These are phyloP conservation scores for Candida endomychidarum DNA, from an alignment of 805 yeast species.

Conservation along the genomic window DNA sequence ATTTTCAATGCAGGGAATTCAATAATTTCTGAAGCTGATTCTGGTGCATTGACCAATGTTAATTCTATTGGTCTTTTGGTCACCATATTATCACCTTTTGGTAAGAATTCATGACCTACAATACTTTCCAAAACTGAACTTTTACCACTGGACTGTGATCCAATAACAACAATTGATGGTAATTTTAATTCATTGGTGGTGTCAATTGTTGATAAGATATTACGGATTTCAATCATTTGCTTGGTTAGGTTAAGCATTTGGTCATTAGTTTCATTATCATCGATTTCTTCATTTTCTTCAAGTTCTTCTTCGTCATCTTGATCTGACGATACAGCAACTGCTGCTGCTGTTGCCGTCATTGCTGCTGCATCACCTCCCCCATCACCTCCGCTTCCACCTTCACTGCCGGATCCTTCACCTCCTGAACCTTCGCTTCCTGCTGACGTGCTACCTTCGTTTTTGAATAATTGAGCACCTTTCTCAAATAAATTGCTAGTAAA, in stretches of 20 bases:
- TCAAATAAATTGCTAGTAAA: conserved; percentile 56
- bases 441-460: conserved; percentile 11
- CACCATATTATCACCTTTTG: conserved; percentile 98
- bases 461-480: conserved; percentile 44
- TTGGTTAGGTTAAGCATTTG: conserved; percentile 88
- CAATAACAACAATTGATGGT: conserved; percentile 95
- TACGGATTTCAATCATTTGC: conserved; percentile 95
- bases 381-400: conserved; percentile 25
- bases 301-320: conserved; percentile 50
- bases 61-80: conserved; percentile 96
- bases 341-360: conserved; percentile 53
- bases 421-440: conserved; percentile 11
- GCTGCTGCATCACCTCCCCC: conserved; percentile 39
- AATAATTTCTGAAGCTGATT: conserved; percentile 76
- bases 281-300: conserved; percentile 46
- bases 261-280: conserved; percentile 59
- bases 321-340: conserved; percentile 15
- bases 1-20: conserved; percentile 90
- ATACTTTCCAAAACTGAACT: conserved; percentile 94
- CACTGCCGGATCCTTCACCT: conserved; percentile 21
- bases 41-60: conserved; percentile 86
- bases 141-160: conserved; percentile 97
- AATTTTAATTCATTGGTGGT: conserved; percentile 73
- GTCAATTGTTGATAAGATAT: conserved; percentile 72
- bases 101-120: conserved; percentile 97